Evolutionary conservation across 2,329 filamentous ascomycete species (phyloP).

Genomic region (Arthrobotrys pseudoclavata): DNA sequence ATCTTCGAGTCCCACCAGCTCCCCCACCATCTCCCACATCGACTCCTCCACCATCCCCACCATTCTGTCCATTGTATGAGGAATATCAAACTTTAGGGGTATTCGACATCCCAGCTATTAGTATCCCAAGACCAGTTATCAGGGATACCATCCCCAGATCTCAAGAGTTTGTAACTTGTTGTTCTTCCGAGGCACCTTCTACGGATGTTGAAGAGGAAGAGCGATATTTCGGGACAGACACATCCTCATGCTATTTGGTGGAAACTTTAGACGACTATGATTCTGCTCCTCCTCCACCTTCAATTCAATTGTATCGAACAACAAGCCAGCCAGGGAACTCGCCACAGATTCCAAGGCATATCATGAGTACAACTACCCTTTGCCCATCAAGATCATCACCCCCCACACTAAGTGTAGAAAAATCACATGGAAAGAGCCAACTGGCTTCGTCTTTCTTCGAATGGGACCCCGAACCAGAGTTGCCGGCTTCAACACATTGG

Average conservation of each 20-base stretch:
- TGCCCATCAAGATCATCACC: conserved; percentile 41
- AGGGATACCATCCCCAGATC: conserved; percentile 9
- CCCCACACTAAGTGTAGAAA: conserved; percentile 26
- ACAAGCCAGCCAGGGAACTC: conserved; percentile 40
- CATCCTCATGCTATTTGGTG: conserved; percentile 2
- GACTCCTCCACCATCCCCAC: conserved; percentile 49
- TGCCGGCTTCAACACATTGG: conserved; percentile 41
- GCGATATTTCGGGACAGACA: conserved; percentile 25
- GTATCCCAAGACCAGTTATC: conserved; percentile 14
- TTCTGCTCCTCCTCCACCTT: conserved; percentile 35
- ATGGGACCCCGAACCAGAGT: conserved; percentile 47
- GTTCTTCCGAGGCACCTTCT: conserved; percentile 33
- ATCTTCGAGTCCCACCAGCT: conserved; percentile 43
- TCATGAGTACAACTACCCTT: conserved; percentile 17
- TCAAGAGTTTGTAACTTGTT: conserved; percentile 30
- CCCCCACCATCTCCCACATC: conserved; percentile 52
- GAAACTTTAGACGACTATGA: conserved; percentile 36
- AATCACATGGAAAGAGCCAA: conserved; percentile 19
- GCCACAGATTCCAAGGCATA: not conserved
- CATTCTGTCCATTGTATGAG: conserved; percentile 54
- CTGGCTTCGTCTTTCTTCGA: conserved; percentile 47
- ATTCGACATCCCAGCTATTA: conserved; percentile 44
- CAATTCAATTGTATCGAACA: conserved; percentile 45
- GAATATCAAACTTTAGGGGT: conserved; percentile 51
- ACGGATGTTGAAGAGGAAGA: conserved; percentile 28